A percentile compares a stretch with the other conserved stretches of the same genome.
phyloP scores from a whole-genome alignment of 2,329 filamentous ascomycete species.

The Diaporthe batatas region DNA sequence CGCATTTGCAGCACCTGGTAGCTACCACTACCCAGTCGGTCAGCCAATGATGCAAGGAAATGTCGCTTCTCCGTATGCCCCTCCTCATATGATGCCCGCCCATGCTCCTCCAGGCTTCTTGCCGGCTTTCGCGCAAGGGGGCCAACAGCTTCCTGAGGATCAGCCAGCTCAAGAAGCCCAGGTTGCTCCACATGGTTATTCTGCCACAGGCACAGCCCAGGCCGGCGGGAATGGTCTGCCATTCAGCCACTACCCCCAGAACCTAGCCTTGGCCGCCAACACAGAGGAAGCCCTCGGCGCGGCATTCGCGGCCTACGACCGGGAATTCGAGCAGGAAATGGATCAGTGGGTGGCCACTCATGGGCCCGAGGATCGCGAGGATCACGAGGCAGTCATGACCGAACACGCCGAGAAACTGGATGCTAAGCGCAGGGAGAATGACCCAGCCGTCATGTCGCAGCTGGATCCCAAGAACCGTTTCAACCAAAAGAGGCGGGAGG shows the following conservation, averaged over 20 bases:
- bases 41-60: conserved; percentile 7
- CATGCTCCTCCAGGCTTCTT: neutral
- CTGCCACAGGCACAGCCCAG: neutral
- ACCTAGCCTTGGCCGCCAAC: conserved; percentile 40
- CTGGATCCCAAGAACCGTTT: conserved; percentile 51
- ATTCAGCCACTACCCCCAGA: conserved; percentile 39
- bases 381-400: conserved; percentile 43
- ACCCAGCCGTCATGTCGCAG: conserved; percentile 46
- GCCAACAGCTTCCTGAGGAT: neutral
- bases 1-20: neutral
- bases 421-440: conserved; percentile 44
- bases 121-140: conserved; percentile 6
- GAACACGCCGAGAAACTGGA: conserved; percentile 40
- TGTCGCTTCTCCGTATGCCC: neutral
- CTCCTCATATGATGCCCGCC: conserved; percentile 10
- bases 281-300: conserved; percentile 47
- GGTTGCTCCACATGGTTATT: conserved; percentile 3
- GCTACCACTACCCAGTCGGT: neutral
- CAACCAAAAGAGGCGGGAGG: conserved; percentile 56
- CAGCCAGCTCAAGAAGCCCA: neutral
- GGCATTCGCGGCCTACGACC: conserved; percentile 49
- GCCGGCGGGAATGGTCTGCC: neutral
- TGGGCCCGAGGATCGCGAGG: conserved; percentile 46
- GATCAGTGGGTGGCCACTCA: conserved; percentile 51
- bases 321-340: conserved; percentile 48